Evolutionary conservation across 2,329 filamentous ascomycete species (phyloP), one percentile per base, ranked within the genome.

Genomic region (Colletotrichum neosansevieriae): DNA sequence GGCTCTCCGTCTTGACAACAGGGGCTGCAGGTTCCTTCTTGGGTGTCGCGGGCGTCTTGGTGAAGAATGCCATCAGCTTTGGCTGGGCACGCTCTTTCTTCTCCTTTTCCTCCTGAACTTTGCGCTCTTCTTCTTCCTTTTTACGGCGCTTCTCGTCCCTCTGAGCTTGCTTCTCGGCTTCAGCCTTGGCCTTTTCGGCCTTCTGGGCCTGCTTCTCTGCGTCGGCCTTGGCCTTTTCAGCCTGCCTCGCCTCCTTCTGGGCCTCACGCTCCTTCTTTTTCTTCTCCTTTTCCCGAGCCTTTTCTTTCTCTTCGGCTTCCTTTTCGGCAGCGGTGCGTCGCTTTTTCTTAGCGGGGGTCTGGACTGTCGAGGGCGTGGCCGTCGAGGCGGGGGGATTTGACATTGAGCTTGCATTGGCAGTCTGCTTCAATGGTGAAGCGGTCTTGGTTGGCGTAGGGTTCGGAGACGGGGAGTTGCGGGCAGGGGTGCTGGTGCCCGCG

Each of bases 31-130:
- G 36, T 17, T 58, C 59, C 72, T 85, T 86, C 63, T 81, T 82
- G 5, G 82, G 79, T 3, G 80, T 80, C 1, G 44, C 21, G 4
- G 9, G 40, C 17, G 51, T 54, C 72, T 85, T 86, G 2, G 79
- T 80, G 86, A 74, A 87, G 85, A 45, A 75, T 78, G 51, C 78
- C 53, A 59, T 82, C 13, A 88, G 79, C 67, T 76, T 83, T 72
- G 78, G 79, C 76, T 84, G 86, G 59, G 77, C 83, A 13, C 81
- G 78, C n/a, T 81, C 80, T 74, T 84, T 86, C 72, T 82, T 87
- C 24, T 84, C 82, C 72, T 85, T 83, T 53, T 81, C 80, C 40
- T 81, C 78, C 68, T 80, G 76, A 2, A 76, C 54, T 54, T 76
- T 77, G 49, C 79, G 73, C 50, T 79, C 74, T 60, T 84, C 83